Evolutionary conservation across 257 asterid species (phyloP).

Genomic region (Plantago elongata): DNA sequence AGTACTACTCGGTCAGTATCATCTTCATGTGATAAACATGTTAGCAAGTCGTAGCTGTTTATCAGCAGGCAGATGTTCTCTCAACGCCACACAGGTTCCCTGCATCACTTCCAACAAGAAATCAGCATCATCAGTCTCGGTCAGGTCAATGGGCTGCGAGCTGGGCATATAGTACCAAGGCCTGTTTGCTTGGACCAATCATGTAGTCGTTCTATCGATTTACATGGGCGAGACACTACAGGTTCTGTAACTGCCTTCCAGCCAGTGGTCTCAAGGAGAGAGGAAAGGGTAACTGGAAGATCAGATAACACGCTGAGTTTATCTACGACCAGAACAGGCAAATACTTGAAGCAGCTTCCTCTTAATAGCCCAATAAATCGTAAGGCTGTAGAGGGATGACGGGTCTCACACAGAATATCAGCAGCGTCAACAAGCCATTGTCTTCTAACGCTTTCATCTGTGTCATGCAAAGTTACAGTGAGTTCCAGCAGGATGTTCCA

Average conservation of each 20-base stretch:
- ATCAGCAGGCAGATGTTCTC: slow-evolving; percentile 51
- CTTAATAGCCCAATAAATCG: slow-evolving; percentile 71
- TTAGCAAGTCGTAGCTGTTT: slow-evolving; percentile 71
- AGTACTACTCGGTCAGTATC: neutral
- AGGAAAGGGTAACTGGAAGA: slow-evolving; percentile 63
- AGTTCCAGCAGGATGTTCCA: slow-evolving; percentile 81
- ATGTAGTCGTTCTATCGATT: slow-evolving; percentile 49
- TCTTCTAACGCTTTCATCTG: slow-evolving; percentile 52
- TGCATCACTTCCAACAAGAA: slow-evolving; percentile 57
- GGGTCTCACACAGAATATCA: slow-evolving; percentile 67
- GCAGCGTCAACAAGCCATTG: slow-evolving; percentile 82
- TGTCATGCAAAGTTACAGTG: slow-evolving; percentile 52
- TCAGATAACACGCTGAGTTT: slow-evolving; percentile 55
- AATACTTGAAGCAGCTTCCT: slow-evolving; percentile 72
- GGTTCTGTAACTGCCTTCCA: slow-evolving; percentile 58
- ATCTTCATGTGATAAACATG: slow-evolving; percentile 32
- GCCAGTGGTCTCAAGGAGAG: slow-evolving; percentile 44
- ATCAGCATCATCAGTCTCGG: slow-evolving; percentile 44
- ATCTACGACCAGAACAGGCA: slow-evolving; percentile 62
- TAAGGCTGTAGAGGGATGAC: slow-evolving; percentile 84
- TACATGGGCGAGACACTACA: slow-evolving; percentile 46
- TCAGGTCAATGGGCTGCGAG: slow-evolving; percentile 37
- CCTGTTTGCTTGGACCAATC: slow-evolving; percentile 37
- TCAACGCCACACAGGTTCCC: slow-evolving; percentile 49
- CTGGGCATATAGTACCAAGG: slow-evolving; percentile 19